Base-by-base conservation (phyloP, 2,329 filamentous ascomycete genomes). In the Fusarium hainanense region DNA sequence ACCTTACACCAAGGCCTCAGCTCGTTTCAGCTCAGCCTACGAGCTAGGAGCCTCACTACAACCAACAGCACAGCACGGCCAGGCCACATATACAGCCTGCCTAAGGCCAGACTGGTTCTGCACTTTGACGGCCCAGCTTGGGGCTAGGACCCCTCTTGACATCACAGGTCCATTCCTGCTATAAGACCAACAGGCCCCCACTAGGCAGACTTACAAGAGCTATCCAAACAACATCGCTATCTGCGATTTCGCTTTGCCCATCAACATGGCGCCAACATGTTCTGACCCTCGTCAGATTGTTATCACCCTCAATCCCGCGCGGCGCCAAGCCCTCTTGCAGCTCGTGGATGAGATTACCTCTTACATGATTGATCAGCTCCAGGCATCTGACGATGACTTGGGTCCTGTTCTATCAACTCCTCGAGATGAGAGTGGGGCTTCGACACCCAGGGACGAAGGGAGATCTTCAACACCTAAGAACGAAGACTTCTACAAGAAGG, bases 221-320 rank as follows among this genome's bases (percentile, higher is more conserved):
- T 48, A 30, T 37, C n/a, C 23, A 46, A 54, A 46, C 21, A 37
- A 37, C 40, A 51, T 20, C 49, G 23, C 23, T 18, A 44, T 27
- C n/a, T 20, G 13, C 11, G 30, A 28, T 27, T 27, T 23, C 40
- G 48, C 23, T 27, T 23, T 46, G 48, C 44, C 28, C 27, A 44
- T 44, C 69, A 75, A 16, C 58, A 88, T 88, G 86, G 85, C 86
- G 60, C 86, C 86, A 54, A 80, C 85, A 52, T 85, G 83, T 58
- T 82, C 81, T 37, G 86, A 88, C 66, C 86, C 86, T 50, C 83
- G 85, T 62, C 85, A 87, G 70, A 77, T 88, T 56, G 82, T 86
- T 77, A 83, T 89, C 55, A 81, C 85, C 27, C 81, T 89, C 42
- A 85, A 88, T 68, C 80, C 81, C 28, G 82, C 84, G 28, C 82